These are phyloP conservation scores for Cyberlindnera mrakii DNA, from an alignment of 805 yeast genomes.

Conservation along the genomic window DNA sequence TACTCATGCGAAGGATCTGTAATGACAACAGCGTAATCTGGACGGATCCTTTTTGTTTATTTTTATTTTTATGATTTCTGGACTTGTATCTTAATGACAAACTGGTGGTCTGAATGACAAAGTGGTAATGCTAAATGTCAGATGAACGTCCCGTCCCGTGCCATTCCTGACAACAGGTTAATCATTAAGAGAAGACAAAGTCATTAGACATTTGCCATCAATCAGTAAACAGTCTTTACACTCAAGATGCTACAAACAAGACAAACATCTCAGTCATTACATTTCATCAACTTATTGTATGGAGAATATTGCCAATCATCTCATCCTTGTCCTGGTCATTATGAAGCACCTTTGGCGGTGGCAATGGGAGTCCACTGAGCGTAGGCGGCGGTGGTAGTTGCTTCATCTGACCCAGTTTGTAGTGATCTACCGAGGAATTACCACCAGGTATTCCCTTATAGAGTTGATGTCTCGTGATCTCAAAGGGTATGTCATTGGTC, in stretches of 20 bases:
- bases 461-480: slow-evolving; percentile 13
- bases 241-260: too few relatives aligned
- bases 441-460: slow-evolving; percentile 26
- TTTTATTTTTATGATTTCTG: too few relatives aligned
- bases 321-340: slow-evolving; percentile 8
- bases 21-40: too few relatives aligned
- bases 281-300: slow-evolving; percentile 13
- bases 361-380: slow-evolving; percentile 16
- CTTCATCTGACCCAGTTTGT: slow-evolving; percentile 15
- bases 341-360: slow-evolving; percentile 21
- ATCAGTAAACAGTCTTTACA: too few relatives aligned
- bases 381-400: slow-evolving; percentile 23
- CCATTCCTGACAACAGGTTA: too few relatives aligned
- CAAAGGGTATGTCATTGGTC: slow-evolving; percentile 19
- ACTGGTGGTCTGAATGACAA: too few relatives aligned
- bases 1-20: not conserved
- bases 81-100: too few relatives aligned
- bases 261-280: not conserved
- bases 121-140: too few relatives aligned
- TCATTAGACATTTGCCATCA: too few relatives aligned
- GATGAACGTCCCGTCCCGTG: too few relatives aligned
- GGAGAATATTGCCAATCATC: slow-evolving; percentile 16
- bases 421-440: slow-evolving; percentile 10
- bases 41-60: too few relatives aligned
- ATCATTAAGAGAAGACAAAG: too few relatives aligned